These are phyloP conservation scores for Gaeumannomyces sp. DNA, from an alignment of 2,329 filamentous ascomycete species.

Conservation along the genomic window DNA sequence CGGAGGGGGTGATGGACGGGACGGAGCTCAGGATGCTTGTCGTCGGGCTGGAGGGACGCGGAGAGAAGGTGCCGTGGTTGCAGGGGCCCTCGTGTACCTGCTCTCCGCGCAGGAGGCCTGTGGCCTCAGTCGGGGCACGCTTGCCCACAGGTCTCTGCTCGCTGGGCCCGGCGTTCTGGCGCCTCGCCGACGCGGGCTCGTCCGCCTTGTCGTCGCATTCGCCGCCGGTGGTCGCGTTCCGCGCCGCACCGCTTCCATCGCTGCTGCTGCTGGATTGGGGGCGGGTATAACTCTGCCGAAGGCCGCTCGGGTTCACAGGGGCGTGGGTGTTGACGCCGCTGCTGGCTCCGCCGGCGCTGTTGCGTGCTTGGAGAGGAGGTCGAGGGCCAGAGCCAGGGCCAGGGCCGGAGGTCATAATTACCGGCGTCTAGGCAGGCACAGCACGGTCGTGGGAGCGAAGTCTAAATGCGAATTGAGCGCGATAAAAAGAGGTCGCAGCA, in stretches of 20 bases:
- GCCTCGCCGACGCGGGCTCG: not conserved
- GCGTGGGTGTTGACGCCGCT: conserved; percentile 27
- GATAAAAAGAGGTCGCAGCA: not conserved
- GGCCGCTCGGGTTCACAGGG: conserved; percentile 37
- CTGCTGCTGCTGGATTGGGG: conserved; percentile 7
- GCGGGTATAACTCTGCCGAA: conserved; percentile 24
- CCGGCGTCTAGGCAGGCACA: not conserved
- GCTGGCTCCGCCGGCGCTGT: conserved; percentile 6
- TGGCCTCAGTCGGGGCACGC: conserved; percentile 37
- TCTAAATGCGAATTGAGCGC: not conserved
- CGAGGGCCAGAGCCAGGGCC: not conserved
- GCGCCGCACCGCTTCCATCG: conserved; percentile 8
- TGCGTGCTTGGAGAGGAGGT: conserved; percentile 1
- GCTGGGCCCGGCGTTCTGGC: conserved; percentile 15
- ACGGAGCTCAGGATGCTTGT: conserved; percentile 27
- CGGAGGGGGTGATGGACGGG: conserved; percentile 24
- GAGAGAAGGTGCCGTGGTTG: conserved; percentile 73
- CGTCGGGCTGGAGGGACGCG: conserved; percentile 47
- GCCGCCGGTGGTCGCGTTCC: conserved; percentile 11
- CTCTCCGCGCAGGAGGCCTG: conserved; percentile 39
- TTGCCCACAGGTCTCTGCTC: conserved; percentile 18
- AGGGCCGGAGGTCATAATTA: not conserved
- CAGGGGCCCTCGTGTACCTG: conserved; percentile 45
- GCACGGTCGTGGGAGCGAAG: not conserved
- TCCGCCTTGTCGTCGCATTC: conserved; percentile 14